phyloP scores from a whole-genome alignment of 2,329 filamentous ascomycete species.

The Pleomassaria siparia region DNA sequence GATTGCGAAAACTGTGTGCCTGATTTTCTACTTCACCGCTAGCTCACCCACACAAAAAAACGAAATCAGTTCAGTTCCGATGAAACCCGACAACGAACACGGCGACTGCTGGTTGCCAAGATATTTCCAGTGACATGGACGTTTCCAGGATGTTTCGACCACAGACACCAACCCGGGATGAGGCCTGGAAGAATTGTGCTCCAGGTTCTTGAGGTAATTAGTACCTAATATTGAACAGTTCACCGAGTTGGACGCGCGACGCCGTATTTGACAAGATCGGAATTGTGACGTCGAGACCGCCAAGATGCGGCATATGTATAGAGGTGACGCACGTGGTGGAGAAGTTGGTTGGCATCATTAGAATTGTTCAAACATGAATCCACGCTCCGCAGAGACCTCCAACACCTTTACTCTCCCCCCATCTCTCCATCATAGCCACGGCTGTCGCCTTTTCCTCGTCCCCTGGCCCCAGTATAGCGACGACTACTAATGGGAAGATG shows the following conservation, averaged over 20 bases:
- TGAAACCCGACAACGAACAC: no score
- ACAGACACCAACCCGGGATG: not conserved
- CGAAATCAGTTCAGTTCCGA: no score
- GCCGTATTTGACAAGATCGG: no score
- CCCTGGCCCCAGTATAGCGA: constrained; percentile 20
- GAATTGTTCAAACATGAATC: constrained; percentile 6
- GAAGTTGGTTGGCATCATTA: not conserved
- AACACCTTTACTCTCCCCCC: constrained; percentile 22
- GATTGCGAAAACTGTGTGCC: no score
- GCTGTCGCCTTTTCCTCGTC: constrained; percentile 16
- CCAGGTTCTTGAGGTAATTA: no score
- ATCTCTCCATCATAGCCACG: constrained; percentile 24
- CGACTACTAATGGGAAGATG: constrained; percentile 28
- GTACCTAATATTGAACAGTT: no score
- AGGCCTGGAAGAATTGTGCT: not conserved
- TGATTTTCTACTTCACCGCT: no score
- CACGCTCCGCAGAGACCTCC: constrained; percentile 17
- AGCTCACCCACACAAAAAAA: no score
- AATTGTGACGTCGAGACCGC: not conserved
- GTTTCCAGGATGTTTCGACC: not conserved
- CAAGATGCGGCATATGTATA: not conserved
- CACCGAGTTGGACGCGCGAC: no score
- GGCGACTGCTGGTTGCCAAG: no score
- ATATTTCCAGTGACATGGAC: not conserved
- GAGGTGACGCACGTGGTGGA: no score